These are phyloP conservation scores for Aspergillus carbonarius DNA, from an alignment of 2,329 filamentous ascomycete species.

Conservation along the genomic window DNA sequence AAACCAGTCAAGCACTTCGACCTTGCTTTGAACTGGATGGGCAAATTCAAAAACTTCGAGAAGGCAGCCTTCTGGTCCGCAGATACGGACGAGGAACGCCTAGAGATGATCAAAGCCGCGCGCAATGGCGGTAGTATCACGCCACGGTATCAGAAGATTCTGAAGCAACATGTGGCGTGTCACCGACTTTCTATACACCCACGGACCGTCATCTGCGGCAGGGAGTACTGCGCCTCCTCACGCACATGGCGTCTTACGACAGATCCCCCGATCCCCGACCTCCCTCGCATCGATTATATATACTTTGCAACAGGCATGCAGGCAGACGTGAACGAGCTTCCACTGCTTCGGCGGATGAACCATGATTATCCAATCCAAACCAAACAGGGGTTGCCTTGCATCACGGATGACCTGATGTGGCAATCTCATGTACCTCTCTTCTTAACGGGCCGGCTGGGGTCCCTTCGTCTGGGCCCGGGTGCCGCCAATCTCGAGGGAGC, in stretches of 20 bases:
- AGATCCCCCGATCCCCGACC: conserved; percentile 50
- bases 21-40: conserved; percentile 74
- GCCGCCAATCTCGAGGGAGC: conserved; percentile 74
- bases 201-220: conserved; percentile 56
- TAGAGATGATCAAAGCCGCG: conserved; percentile 64
- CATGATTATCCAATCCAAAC: conserved; percentile 60
- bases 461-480: conserved; percentile 67
- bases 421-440: conserved; percentile 70
- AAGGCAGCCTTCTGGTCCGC: conserved; percentile 76
- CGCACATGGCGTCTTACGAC: conserved; percentile 56
- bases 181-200: conserved; percentile 58
- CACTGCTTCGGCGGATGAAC: conserved; percentile 61
- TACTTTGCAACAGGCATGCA: conserved; percentile 74
- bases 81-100: conserved; percentile 67
- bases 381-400: conserved; percentile 66
- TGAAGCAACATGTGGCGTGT: conserved; percentile 58
- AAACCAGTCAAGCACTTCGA: conserved; percentile 70
- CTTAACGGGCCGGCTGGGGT: conserved; percentile 66
- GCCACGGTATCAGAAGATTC: conserved; percentile 64
- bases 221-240: conserved; percentile 49
- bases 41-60: conserved; percentile 75
- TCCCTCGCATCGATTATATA: conserved; percentile 63
- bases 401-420: conserved; percentile 78
- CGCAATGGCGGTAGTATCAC: conserved; percentile 76
- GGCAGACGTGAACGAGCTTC: conserved; percentile 60